Conservation (phyloP, 306 rosid species). For the Herpetospermum pedunculosum region DNA sequence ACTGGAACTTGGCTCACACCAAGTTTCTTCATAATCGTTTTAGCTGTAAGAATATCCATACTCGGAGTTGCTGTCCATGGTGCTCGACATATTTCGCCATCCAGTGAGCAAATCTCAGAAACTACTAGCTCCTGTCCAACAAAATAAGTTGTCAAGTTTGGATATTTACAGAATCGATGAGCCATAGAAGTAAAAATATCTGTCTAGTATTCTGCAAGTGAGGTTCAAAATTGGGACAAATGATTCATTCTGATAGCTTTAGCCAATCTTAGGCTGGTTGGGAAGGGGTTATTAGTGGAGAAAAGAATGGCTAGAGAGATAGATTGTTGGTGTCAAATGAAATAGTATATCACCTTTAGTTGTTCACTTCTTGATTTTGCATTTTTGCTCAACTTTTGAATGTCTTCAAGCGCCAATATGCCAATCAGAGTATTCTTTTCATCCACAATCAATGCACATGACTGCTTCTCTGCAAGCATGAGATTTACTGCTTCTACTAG, state of each 20-base stretch:
- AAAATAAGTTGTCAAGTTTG: conserved; percentile 18
- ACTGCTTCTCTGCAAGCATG: conserved; percentile 80
- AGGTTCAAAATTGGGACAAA: background rate
- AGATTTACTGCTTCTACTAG: conserved; percentile 63
- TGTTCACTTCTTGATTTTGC: conserved; percentile 38
- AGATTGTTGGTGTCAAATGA: background rate
- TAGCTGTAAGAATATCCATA: conserved; percentile 67
- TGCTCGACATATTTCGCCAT: conserved; percentile 42
- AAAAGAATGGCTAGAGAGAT: background rate
- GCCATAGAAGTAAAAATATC: background rate
- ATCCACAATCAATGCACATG: conserved; percentile 78
- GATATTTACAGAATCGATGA: conserved; percentile 6
- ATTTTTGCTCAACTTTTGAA: conserved; percentile 50
- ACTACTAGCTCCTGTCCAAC: conserved; percentile 50
- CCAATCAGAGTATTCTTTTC: conserved; percentile 52
- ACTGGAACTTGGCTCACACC: conserved; percentile 57
- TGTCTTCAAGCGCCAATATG: conserved; percentile 58
- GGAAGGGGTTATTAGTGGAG: background rate
- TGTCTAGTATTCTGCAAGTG: background rate
- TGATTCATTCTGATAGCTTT: background rate
- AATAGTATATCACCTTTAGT: conserved; percentile 39
- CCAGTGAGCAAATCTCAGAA: conserved; percentile 62
- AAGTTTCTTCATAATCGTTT: conserved; percentile 50
- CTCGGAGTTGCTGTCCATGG: conserved; percentile 75
- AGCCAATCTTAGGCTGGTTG: background rate